These are phyloP conservation scores for Neurospora sp. DNA, from an alignment of 2,329 filamentous ascomycete genomes.

Conservation along the genomic window DNA sequence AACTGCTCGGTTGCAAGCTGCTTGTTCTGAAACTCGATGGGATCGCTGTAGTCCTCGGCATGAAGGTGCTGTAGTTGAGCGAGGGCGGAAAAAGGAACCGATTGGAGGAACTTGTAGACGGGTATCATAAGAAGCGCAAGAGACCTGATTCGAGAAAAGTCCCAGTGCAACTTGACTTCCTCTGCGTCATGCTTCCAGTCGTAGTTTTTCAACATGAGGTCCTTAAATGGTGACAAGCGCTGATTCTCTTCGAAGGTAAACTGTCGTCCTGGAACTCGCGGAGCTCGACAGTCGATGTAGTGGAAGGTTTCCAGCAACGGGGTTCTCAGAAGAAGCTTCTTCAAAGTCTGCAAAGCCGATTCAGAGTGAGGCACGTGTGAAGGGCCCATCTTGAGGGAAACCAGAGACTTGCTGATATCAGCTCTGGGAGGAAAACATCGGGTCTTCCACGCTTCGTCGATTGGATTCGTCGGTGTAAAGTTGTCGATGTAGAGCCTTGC, in stretches of 20 bases:
- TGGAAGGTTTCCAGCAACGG: constrained; percentile 28
- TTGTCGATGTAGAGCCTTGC: not conserved
- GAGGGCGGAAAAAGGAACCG: constrained; percentile 29
- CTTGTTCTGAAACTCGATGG: not conserved
- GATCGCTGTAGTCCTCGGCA: constrained; percentile 36
- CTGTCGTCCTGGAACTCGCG: constrained; percentile 28
- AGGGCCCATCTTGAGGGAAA: constrained; percentile 29
- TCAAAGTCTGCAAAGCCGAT: constrained; percentile 29
- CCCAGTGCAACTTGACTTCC: constrained; percentile 33
- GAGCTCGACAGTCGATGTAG: constrained; percentile 30
- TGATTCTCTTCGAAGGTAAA: constrained; percentile 32
- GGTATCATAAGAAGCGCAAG: constrained; percentile 35
- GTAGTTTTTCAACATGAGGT: constrained; percentile 35
- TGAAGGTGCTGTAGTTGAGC: constrained; percentile 27
- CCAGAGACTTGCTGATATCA: constrained; percentile 28
- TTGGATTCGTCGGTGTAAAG: not conserved
- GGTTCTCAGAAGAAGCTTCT: constrained; percentile 30
- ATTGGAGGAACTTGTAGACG: constrained; percentile 33
- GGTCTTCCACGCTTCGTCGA: not conserved
- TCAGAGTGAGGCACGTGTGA: constrained; percentile 24
- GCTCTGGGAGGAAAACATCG: constrained; percentile 18
- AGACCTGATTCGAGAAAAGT: constrained; percentile 32
- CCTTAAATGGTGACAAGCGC: constrained; percentile 31
- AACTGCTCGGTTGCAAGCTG: constrained; percentile 26
- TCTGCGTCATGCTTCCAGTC: constrained; percentile 35